Evolutionary conservation across 2,329 filamentous ascomycete genomes (phyloP), one percentile per base, ranked within the genome.

Genomic region (Volutella citrinella): DNA sequence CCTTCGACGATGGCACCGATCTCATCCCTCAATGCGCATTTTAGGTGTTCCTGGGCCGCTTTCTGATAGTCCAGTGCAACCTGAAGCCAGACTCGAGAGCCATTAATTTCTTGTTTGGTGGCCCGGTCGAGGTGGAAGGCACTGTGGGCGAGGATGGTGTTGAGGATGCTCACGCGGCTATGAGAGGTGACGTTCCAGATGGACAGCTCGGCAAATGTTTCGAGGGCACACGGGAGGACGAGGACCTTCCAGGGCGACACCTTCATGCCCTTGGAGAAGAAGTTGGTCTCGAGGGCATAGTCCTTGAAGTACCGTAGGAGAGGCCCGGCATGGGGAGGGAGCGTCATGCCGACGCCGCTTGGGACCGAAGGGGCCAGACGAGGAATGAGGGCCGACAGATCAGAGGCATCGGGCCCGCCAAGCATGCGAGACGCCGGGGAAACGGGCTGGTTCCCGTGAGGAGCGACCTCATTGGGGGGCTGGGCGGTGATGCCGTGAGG

Each of bases 201-300:
- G 0, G 63, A 61, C 1, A 69, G 36, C 25, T 65, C 63, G 3
- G 66, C 67, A 27, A 69, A 56, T 0, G 61, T 64, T 19, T 62
- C 57, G 3, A 68, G 62, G 0, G 59, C 60, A 26, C 64, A 61
- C 1, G 67, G 65, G 1, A 69, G 45, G 13, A 69, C 61, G 0
- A 70, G 56, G 0, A 67, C 47, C 27, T 68, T 59, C 66, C 66
- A 69, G 0, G 66, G 67, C 1, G 65, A 67, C 33, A 65, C 66
- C 4, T 56, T 55, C 15, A 46, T 49, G 6, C 49, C 40, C 10
- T 46, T 60, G 53, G 32, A 54, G 22, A 30, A 56, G 36, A 9
- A 37, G 1, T 41, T 34, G 51, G 56, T 8, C 46, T 56, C 28
- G 49, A 52, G n/a, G 48, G 47, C 55, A 19, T 45, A 36, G 16